These are phyloP conservation scores for Rostrohypoxylon terebratum DNA, from an alignment of 495 filamentous ascomycete species.

Conservation along the genomic window DNA sequence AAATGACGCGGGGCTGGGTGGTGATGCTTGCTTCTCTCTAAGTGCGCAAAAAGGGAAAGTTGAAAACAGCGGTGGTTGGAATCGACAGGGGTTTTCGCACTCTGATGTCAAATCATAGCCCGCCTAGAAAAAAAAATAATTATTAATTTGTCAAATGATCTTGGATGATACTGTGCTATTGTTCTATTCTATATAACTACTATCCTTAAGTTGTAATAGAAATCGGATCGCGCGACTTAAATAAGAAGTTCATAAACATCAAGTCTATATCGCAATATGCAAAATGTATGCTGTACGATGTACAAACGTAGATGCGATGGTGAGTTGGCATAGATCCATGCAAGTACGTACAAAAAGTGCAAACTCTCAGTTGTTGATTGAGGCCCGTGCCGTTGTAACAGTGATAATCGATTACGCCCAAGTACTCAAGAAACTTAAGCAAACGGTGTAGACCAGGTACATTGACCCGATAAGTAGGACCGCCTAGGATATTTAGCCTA, in stretches of 20 bases:
- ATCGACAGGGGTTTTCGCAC: slow-evolving; percentile 40
- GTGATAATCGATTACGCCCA: slow-evolving; percentile 41
- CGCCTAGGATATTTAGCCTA: slow-evolving; percentile 24
- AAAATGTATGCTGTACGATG: slow-evolving; percentile 36
- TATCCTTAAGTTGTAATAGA: slow-evolving; percentile 19
- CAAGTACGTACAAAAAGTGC: slow-evolving; percentile 13
- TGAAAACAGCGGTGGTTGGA: slow-evolving; percentile 51
- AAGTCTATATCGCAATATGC: slow-evolving; percentile 36
- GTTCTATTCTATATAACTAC: slow-evolving; percentile 1
- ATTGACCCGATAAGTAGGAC: slow-evolving; percentile 25
- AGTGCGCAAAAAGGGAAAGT: slow-evolving; percentile 24
- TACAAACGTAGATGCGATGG: slow-evolving; percentile 31
- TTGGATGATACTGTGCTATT: slow-evolving; percentile 8
- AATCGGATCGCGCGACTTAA: slow-evolving; percentile 27
- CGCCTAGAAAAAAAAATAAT: background rate
- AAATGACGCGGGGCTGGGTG: slow-evolving; percentile 53
- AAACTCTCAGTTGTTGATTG: slow-evolving; percentile 33
- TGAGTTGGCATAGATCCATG: slow-evolving; percentile 42
- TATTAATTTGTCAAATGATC: slow-evolving; percentile 9
- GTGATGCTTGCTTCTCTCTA: slow-evolving; percentile 30
- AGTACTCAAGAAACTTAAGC: slow-evolving; percentile 18
- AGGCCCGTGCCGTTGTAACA: slow-evolving; percentile 36
- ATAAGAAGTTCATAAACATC: slow-evolving; percentile 11
- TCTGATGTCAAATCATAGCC: slow-evolving; percentile 32
- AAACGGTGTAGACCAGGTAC: slow-evolving; percentile 6